phyloP scores from a whole-genome alignment of 495 filamentous ascomycete genomes.

The Neurospora sp. region DNA sequence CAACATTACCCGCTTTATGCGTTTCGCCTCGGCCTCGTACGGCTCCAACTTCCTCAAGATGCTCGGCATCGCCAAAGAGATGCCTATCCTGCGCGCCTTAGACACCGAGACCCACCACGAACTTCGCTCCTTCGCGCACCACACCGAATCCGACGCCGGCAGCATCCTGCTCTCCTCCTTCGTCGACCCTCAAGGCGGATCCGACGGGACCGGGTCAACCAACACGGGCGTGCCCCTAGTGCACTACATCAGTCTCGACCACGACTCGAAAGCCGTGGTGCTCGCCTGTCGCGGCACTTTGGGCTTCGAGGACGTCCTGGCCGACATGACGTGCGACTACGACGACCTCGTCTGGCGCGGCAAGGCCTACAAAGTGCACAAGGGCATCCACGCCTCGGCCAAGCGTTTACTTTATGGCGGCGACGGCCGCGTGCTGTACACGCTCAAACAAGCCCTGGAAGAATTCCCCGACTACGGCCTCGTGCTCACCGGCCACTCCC shows the following conservation, averaged over 20 bases:
- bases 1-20: conserved; percentile 65
- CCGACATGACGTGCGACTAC: conserved; percentile 75
- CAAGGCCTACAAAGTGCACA: conserved; percentile 62
- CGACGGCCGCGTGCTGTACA: conserved; percentile 56
- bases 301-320: conserved; percentile 71
- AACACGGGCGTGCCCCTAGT: conserved; percentile 68
- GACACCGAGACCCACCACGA: conserved; percentile 49
- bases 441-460: conserved; percentile 59
- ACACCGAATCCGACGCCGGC: conserved; percentile 55
- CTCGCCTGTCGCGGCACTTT: conserved; percentile 68
- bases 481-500: conserved; percentile 65
- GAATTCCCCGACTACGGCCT: conserved; percentile 65
- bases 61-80: conserved; percentile 51
- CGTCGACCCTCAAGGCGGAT: conserved; percentile 64
- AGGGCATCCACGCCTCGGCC: conserved; percentile 74
- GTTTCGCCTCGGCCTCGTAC: conserved; percentile 70
- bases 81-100: conserved; percentile 33
- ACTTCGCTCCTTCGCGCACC: conserved; percentile 60
- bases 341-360: conserved; percentile 61
- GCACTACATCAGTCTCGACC: conserved; percentile 69
- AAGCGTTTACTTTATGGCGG: conserved; percentile 55
- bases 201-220: conserved; percentile 59
- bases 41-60: conserved; percentile 60
- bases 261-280: conserved; percentile 67
- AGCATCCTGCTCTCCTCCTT: conserved; percentile 69